Evolutionary conservation across 768 basidiomycete species (phyloP).

Genomic region (Mycena rosella): DNA sequence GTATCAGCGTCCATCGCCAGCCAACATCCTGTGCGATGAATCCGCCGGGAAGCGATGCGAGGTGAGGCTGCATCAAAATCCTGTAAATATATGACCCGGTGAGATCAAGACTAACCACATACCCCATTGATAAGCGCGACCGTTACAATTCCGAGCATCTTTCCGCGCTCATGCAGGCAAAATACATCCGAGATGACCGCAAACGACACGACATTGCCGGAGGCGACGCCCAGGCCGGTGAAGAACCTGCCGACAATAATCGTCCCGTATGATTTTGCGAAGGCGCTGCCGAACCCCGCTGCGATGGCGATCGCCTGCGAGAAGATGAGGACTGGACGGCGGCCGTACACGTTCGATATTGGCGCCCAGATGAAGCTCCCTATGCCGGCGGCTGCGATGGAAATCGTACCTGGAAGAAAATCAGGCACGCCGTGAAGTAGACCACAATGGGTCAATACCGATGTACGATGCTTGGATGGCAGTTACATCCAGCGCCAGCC

Average conservation of each 20-base stretch:
- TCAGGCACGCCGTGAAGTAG: background rate
- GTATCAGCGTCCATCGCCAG: conserved; percentile 37
- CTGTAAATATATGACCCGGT: background rate
- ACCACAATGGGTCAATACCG: conserved; percentile 20
- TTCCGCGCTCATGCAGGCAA: conserved; percentile 36
- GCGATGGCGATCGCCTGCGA: conserved; percentile 37
- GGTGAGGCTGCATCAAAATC: conserved; percentile 19
- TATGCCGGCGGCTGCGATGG: conserved; percentile 35
- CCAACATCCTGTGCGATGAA: conserved; percentile 36
- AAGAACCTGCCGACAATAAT: conserved; percentile 35
- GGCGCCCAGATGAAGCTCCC: conserved; percentile 43
- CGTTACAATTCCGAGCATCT: conserved; percentile 37
- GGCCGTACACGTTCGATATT: conserved; percentile 43
- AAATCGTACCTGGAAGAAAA: conserved; percentile 32
- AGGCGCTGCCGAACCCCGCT: conserved; percentile 35
- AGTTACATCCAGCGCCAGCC: conserved; percentile 20
- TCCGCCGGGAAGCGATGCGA: conserved; percentile 36
- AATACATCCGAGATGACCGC: conserved; percentile 36
- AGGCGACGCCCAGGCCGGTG: conserved; percentile 34
- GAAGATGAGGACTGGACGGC: conserved; percentile 39
- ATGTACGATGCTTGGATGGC: conserved; percentile 34
- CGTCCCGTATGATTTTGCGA: conserved; percentile 31
- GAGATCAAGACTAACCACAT: background rate
- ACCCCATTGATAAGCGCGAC: conserved; percentile 38
- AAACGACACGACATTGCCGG: conserved; percentile 34